Base-by-base conservation (phyloP, 2,329 filamentous ascomycete species). In the Tolypocladium guangdongense region DNA sequence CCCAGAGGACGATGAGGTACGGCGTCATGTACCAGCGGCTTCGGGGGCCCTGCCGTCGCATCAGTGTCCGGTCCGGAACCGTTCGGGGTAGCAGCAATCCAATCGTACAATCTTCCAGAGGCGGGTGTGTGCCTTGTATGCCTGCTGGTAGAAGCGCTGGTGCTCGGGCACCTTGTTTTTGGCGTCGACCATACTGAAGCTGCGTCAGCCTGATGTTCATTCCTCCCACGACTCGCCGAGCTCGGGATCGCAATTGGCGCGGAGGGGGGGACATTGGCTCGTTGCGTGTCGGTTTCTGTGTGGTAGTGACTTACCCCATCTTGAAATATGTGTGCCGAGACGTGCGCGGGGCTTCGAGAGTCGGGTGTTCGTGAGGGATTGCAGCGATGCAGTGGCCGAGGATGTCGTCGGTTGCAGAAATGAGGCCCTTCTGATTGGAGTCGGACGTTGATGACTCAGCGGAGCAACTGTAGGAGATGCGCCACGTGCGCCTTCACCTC, bases 101-200 rank as follows among this genome's bases (percentile, higher is more conserved):
- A 51, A 33, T 54, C 85, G 69, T 79, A 91, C 87, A 73, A 90
- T 90, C 72, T 81, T 76, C 87, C 88, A 91, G 69, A 88, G 72
- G 65, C 88, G 83, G 61, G 83, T 75, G 70, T 84, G 81, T 58
- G 75, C 72, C 64, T 80, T 82, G 71, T 87, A 87, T 63, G 88
- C 84, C 60, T 78, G 75, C 76, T 90, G 87, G 77, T 88, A 90
- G 63, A 81, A 73, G 66, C 81, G 78, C 79, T 92, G 88, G 75
- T 86, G 79, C 68, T 86, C 65, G 54, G 86, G 86, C 64, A 91
- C 87, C 66, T 79, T 81, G 81, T 92, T 92, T 69, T 81, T 78
- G 71, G 84, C 83, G 80, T 88, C 76, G 75, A 90, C 61, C 67
- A 84, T 65, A 66, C 80, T 81, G 62, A 54, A 50, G 52, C 56